These are phyloP conservation scores for Trichosanthes cucumerina DNA, from an alignment of 306 rosid species.

Conservation along the genomic window DNA sequence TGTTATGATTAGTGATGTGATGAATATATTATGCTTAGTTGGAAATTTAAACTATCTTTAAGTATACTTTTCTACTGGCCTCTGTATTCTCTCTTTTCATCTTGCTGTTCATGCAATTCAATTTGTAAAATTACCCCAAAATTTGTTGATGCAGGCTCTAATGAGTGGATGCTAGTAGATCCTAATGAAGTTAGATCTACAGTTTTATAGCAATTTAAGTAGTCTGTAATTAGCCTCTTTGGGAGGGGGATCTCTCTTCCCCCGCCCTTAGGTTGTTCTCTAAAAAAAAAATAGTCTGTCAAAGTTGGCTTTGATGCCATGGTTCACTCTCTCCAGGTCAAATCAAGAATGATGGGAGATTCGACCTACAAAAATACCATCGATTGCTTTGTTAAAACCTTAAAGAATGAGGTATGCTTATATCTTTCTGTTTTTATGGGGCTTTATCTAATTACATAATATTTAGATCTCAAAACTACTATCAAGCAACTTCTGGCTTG, in stretches of 20 bases:
- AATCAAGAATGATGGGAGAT: slow-evolving; percentile 99
- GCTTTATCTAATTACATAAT: not conserved
- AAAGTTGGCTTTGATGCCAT: slow-evolving; percentile 23
- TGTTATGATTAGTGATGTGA: not conserved
- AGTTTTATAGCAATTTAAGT: slow-evolving; percentile 14
- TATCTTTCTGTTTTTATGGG: slow-evolving; percentile 8
- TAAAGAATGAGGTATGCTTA: slow-evolving; percentile 61
- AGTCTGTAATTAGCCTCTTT: slow-evolving; percentile 1
- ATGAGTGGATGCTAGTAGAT: slow-evolving; percentile 20
- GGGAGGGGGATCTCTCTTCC: not conserved
- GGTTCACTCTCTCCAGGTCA: slow-evolving; percentile 51
- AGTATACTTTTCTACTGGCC: not conserved
- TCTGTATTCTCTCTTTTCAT: not conserved
- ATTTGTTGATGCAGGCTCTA: slow-evolving; percentile 10
- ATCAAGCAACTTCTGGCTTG: not conserved
- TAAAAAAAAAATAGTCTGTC: not conserved
- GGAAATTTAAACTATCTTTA: not conserved
- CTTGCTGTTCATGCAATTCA: slow-evolving; percentile 6
- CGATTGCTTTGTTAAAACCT: slow-evolving; percentile 85
- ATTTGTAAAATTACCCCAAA: slow-evolving; percentile 6
- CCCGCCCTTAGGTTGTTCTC: not conserved
- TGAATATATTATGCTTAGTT: not conserved
- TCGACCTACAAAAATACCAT: slow-evolving; percentile 73
- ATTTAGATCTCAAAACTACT: not conserved
- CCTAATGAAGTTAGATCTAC: slow-evolving; percentile 17